phyloP scores from a whole-genome alignment of 1,139 yeast genomes.

The Sugiyamaella sp. region DNA sequence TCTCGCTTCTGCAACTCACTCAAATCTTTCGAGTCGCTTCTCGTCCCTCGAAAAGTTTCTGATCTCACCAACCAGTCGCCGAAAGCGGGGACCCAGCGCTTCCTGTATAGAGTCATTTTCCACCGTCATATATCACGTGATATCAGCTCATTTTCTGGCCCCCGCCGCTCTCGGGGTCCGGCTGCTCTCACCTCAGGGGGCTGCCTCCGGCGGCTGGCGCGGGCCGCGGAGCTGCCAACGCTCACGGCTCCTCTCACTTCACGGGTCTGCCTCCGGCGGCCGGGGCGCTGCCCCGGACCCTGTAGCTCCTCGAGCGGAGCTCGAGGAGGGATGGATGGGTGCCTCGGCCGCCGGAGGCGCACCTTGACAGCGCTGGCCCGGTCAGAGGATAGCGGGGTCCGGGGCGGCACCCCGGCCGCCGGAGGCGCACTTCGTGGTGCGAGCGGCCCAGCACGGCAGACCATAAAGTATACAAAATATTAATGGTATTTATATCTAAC shows the following conservation, averaged over 20 bases:
- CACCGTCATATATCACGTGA: constrained; percentile 8
- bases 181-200: too few relatives aligned
- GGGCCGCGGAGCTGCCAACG: too few relatives aligned
- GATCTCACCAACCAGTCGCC: neutral
- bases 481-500: constrained; percentile 10
- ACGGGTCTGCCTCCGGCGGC: neutral
- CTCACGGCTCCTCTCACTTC: too few relatives aligned
- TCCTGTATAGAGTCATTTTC: constrained; percentile 11
- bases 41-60: neutral
- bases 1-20: too few relatives aligned
- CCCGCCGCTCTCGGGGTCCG: neutral
- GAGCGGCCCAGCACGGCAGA: neutral
- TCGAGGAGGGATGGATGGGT: neutral
- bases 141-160: constrained; percentile 9
- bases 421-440: neutral
- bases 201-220: neutral
- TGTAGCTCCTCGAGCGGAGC: neutral
- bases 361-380: too few relatives aligned
- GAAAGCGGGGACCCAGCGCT: neutral
- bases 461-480: constrained; percentile 10
- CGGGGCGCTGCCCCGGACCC: neutral
- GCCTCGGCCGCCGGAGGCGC: constrained; percentile 4
- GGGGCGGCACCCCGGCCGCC: constrained; percentile 2
- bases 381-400: too few relatives aligned
- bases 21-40: neutral